Percentiles rank a stretch among this genome's conserved stretches.
phyloP scores from a whole-genome alignment of 2,329 filamentous ascomycete genomes.

The Penicillium sp. region DNA sequence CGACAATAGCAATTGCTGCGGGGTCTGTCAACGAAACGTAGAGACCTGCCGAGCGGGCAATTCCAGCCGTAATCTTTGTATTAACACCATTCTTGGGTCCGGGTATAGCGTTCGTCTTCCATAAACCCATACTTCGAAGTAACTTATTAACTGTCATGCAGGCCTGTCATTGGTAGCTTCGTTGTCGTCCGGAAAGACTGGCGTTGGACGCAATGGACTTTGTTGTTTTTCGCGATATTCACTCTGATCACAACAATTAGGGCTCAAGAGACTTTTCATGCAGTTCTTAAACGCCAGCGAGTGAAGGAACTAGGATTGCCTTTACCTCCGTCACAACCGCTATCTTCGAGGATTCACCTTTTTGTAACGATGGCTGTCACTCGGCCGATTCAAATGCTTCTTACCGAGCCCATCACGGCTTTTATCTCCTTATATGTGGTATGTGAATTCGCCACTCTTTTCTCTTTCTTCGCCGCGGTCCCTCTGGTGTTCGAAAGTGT shows the following conservation, averaged over 20 bases:
- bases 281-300: slow-evolving; percentile 13
- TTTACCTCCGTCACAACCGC: slow-evolving; percentile 1
- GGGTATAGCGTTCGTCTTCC: slow-evolving; percentile 17
- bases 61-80: slow-evolving; percentile 22
- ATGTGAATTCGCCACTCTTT: slow-evolving; percentile 25
- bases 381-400: slow-evolving; percentile 25
- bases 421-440: slow-evolving; percentile 27
- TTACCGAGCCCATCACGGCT: slow-evolving; percentile 27
- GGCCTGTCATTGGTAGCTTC: slow-evolving; percentile 26
- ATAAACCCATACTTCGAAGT: not conserved
- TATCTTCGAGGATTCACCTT: slow-evolving; percentile 8
- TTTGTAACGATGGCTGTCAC: slow-evolving; percentile 23
- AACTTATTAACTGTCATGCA: slow-evolving; percentile 1
- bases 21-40: slow-evolving; percentile 25
- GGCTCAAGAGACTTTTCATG: slow-evolving; percentile 20
- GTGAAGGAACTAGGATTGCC: slow-evolving; percentile 9
- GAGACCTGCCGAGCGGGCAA: slow-evolving; percentile 11
- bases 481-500: slow-evolving; percentile 9
- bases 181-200: slow-evolving; percentile 20
- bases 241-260: slow-evolving; percentile 9
- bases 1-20: slow-evolving; percentile 15
- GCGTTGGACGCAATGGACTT: slow-evolving; percentile 22
- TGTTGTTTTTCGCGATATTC: slow-evolving; percentile 14
- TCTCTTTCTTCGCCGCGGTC: slow-evolving; percentile 14
- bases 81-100: slow-evolving; percentile 24